Evolutionary conservation across 2,329 filamentous ascomycete species (phyloP).

Genomic region (Trichoderma oligosporum): DNA sequence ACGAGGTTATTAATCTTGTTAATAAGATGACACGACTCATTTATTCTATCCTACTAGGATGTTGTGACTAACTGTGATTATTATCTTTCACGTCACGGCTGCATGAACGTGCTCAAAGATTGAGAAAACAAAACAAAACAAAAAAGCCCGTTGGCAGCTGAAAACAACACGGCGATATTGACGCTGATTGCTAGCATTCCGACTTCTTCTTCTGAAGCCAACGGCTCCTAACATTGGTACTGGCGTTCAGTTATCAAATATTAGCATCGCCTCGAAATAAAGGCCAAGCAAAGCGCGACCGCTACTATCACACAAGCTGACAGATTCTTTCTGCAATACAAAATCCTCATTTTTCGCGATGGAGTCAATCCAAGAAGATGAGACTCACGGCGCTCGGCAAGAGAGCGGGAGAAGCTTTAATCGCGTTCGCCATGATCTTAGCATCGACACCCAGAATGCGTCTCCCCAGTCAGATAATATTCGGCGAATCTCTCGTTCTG

Average conservation of each 20-base stretch:
- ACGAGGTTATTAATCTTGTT: background rate
- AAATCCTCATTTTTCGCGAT: background rate
- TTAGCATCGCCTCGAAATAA: no score
- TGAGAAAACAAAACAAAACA: no score
- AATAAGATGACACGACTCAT: background rate
- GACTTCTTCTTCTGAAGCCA: no score
- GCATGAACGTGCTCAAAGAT: background rate
- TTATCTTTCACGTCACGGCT: background rate
- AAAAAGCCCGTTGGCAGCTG: no score
- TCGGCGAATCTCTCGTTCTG: constrained; percentile 25
- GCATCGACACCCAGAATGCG: constrained; percentile 29
- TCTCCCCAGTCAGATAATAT: constrained; percentile 21
- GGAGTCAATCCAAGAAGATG: background rate
- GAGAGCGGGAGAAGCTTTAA: background rate
- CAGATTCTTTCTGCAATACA: background rate
- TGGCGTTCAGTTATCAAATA: no score
- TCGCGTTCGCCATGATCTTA: constrained; percentile 30
- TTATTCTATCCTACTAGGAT: background rate
- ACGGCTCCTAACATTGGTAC: no score
- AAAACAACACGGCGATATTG: no score
- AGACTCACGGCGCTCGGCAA: background rate
- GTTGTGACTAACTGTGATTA: background rate
- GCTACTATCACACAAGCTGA: background rate
- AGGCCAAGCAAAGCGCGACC: background rate
- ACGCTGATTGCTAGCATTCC: no score